Evolutionary conservation across 2,329 filamentous ascomycete genomes (phyloP).

Genomic region (Neurospora sp.): DNA sequence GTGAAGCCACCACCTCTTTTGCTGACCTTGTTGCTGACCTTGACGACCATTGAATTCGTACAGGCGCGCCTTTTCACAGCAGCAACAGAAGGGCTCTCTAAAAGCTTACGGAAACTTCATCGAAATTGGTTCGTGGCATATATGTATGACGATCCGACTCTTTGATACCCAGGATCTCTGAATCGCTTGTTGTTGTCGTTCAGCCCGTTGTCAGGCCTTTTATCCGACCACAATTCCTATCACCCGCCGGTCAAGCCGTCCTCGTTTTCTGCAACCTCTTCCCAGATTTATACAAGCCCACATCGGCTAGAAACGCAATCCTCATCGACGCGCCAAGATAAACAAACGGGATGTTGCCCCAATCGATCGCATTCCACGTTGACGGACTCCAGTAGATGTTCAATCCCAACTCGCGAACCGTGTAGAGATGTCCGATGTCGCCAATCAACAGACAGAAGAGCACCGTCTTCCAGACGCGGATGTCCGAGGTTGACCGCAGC

Average conservation of each 20-base stretch:
- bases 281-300: slow-evolving; percentile 35
- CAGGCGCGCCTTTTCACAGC: neutral
- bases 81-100: neutral
- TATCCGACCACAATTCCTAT: neutral
- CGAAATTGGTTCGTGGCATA: neutral
- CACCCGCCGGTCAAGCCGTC: slow-evolving; percentile 4
- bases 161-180: neutral
- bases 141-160: neutral
- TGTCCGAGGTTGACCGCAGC: slow-evolving; percentile 57
- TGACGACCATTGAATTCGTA: neutral
- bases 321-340: slow-evolving; percentile 55
- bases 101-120: neutral
- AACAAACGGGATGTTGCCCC: slow-evolving; percentile 62
- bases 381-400: slow-evolving; percentile 54
- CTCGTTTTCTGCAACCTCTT: slow-evolving; percentile 9
- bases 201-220: neutral
- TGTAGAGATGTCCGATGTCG: slow-evolving; percentile 68
- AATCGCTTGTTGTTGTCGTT: neutral
- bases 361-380: slow-evolving; percentile 58
- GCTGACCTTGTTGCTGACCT: neutral
- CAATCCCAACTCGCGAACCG: slow-evolving; percentile 48
- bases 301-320: slow-evolving; percentile 46
- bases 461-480: slow-evolving; percentile 60
- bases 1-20: neutral
- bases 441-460: slow-evolving; percentile 60